Base-by-base conservation (phyloP, 2,329 filamentous ascomycete genomes). In the Hypoxylon sp. region DNA sequence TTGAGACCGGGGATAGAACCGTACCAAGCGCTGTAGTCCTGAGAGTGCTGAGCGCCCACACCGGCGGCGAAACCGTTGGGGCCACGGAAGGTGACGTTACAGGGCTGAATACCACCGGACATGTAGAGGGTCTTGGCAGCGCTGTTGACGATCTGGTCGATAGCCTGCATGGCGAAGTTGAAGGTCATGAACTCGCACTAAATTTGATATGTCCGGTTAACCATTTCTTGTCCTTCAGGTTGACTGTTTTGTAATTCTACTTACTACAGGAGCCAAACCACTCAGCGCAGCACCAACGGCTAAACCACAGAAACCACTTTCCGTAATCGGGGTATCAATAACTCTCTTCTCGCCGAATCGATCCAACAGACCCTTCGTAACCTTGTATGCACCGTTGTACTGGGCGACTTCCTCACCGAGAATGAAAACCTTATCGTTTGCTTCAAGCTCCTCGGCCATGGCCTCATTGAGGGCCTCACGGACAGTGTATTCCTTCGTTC, bases 161-260 rank as follows among this genome's bases (percentile, higher is more conserved):
- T 99, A 79, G 96, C 93, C 85, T 99, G 96, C 96, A 99, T 99
- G 81, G 96, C 95, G 80, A 98, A 98, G 89, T 99, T 99, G 90
- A 97, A 98, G 77, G 96, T 99, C 96, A 99, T 99, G 88, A 99
- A 99, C 85, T 99, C 96, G 88, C 92, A 96, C 93, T 96, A 72
- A 7, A 67, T 16, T 30, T 46, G 4, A 25, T 21, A 32, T 48
- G 52, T 14, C 16, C 41, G 8, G 55, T 71, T 67, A 67, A 57
- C 50, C 23, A 23, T 48, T 47, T 8, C 3, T 23, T 23, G 12
- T 30, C 21, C 25, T 47, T 23, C 9, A 2, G 4, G 3, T 3
- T 3, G 12, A 3, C 12, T 37, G 14, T 57, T n/a, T 23, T 37
- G 34, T 27, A 27, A 45, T 55, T 64, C 7, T 60, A 88, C 93